A percentile compares a stretch with the other conserved stretches of the same genome.
phyloP scores from a whole-genome alignment of 108 stramenopile species.

The Fistulifera solaris region DNA sequence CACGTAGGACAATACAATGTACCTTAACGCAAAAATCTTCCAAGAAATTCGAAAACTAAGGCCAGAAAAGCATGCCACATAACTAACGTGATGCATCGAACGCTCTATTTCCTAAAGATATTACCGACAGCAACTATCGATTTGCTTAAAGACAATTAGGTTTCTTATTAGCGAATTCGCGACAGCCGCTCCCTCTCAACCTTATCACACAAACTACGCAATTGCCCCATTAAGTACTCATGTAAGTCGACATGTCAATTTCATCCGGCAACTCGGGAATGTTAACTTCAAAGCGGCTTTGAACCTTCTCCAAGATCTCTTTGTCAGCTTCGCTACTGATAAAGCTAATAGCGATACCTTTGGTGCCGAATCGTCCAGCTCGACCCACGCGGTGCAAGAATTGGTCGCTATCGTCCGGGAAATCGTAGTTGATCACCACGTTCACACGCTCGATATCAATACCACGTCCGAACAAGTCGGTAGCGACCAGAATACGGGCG shows the following conservation, averaged over 20 bases:
- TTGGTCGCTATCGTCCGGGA: constrained; percentile 95
- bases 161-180: neutral
- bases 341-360: constrained; percentile 98
- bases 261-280: constrained; percentile 97
- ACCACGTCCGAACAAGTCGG: constrained; percentile 99
- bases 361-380: constrained; percentile 99
- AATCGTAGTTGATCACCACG: constrained; percentile 99
- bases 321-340: constrained; percentile 89
- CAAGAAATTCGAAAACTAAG: no score
- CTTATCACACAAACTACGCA: neutral
- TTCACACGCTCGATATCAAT: constrained; percentile 99
- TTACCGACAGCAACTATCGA: no score
- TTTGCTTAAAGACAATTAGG: neutral
- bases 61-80: no score
- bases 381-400: constrained; percentile 98
- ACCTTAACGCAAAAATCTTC: no score
- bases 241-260: constrained; percentile 95
- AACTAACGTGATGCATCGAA: no score
- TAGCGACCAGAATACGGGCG: constrained; percentile 97
- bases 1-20: no score
- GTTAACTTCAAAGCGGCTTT: constrained; percentile 96
- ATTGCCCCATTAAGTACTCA: constrained; percentile 67
- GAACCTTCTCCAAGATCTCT: constrained; percentile 90
- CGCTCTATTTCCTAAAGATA: no score
- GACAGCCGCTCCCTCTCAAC: neutral